Percentiles rank a stretch among this genome's conserved stretches.
Evolutionary conservation across 805 yeast genomes (phyloP).

Genomic region (Barnettozyma wickerhamii): DNA sequence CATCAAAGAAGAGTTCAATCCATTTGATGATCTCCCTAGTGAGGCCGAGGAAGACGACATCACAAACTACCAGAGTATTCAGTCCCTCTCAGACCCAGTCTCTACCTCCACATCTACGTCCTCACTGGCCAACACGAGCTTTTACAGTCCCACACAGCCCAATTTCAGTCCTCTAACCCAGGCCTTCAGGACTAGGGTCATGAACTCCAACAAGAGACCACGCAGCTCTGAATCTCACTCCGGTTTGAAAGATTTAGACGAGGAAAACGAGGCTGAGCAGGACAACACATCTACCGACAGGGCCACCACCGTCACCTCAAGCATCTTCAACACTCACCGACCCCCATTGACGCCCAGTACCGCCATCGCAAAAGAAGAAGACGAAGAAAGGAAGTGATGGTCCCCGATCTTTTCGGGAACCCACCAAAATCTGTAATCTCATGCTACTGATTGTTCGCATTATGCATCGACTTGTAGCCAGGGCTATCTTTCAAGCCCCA

Average conservation of each 20-base stretch:
- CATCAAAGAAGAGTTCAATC: background rate
- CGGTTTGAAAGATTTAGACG: background rate
- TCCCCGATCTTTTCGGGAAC: no score
- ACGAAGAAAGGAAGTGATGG: conserved; percentile 6
- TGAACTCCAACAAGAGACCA: background rate
- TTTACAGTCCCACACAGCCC: background rate
- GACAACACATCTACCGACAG: conserved; percentile 1
- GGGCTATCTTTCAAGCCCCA: no score
- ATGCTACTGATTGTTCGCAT: no score
- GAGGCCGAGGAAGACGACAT: conserved; percentile 21
- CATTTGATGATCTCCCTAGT: conserved; percentile 1
- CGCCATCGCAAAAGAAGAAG: conserved; percentile 20
- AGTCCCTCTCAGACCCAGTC: conserved; percentile 10
- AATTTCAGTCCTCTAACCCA: conserved; percentile 14
- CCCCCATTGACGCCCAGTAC: conserved; percentile 18
- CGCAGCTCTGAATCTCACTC: background rate
- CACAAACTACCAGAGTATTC: conserved; percentile 14
- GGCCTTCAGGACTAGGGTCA: conserved; percentile 18
- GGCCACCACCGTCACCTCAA: conserved; percentile 11
- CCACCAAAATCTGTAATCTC: no score
- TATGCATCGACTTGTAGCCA: no score
- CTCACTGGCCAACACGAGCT: conserved; percentile 3
- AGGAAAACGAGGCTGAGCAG: background rate
- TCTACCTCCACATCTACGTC: conserved; percentile 10
- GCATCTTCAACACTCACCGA: conserved; percentile 15